phyloP scores from a whole-genome alignment of 176 grass and related monocot genomes.

The Rhynchospora pubera region DNA sequence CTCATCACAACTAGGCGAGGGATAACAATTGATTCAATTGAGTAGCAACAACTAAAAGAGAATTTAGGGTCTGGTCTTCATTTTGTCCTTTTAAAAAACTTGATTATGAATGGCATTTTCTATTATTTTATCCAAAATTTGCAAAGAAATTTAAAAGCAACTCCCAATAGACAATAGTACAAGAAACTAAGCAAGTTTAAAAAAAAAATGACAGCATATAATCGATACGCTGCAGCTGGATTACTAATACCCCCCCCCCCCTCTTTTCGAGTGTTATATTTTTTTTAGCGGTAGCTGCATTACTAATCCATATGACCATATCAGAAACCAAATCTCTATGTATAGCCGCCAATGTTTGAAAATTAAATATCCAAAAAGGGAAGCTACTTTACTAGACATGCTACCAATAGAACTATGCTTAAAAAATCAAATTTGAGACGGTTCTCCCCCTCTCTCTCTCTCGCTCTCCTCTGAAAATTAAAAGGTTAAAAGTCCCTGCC shows the following conservation, averaged over 20 bases:
- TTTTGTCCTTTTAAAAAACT: too few species aligned
- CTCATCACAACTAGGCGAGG: not conserved
- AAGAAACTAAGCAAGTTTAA: too few species aligned
- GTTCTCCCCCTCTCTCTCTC: not conserved
- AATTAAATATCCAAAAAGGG: not conserved
- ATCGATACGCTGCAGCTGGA: too few species aligned
- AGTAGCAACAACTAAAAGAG: not conserved
- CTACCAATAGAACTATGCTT: conserved; percentile 1
- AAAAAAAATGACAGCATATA: too few species aligned
- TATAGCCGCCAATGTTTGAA: not conserved
- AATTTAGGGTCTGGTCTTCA: too few species aligned
- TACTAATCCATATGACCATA: not conserved
- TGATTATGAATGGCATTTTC: too few species aligned
- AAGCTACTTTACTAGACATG: not conserved
- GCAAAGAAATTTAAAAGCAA: too few species aligned
- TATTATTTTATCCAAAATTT: too few species aligned
- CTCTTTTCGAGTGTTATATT: too few species aligned
- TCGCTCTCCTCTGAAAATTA: not conserved
- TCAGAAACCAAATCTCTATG: not conserved
- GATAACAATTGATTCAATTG: not conserved
- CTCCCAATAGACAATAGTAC: too few species aligned
- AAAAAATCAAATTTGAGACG: not conserved
- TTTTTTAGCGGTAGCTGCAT: too few species aligned
- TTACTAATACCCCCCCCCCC: too few species aligned
- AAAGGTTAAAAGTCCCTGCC: not conserved